These are phyloP conservation scores for Huntiella moniliformis DNA, from an alignment of 2,329 filamentous ascomycete species.

Conservation along the genomic window DNA sequence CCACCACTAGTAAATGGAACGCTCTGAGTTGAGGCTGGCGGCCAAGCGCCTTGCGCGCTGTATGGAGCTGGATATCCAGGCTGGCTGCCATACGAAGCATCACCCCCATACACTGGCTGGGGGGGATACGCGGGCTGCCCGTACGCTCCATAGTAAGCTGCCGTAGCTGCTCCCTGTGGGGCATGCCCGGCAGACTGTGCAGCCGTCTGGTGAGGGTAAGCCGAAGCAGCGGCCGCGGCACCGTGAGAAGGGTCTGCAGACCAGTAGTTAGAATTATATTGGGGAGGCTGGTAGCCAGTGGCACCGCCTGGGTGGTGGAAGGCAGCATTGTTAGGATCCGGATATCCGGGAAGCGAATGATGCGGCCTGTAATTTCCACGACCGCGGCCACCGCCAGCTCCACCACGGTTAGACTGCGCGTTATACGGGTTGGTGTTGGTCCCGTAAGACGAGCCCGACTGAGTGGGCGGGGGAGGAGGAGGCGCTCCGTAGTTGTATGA, in stretches of 20 bases:
- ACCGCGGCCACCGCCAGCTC: slow-evolving; percentile 12
- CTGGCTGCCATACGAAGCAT: slow-evolving; percentile 18
- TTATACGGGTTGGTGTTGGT: slow-evolving; percentile 19
- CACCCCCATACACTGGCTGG: slow-evolving; percentile 25
- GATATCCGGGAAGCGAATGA: slow-evolving; percentile 20
- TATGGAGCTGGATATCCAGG: slow-evolving; percentile 20
- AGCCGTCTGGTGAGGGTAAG: slow-evolving; percentile 6
- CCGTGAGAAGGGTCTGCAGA: slow-evolving; percentile 5
- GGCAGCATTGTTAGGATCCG: slow-evolving; percentile 23
- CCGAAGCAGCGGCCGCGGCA: slow-evolving; percentile 5
- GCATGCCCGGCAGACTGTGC: neutral
- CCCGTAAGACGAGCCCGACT: slow-evolving; percentile 26
- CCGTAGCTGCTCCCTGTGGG: slow-evolving; percentile 2
- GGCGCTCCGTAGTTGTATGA: slow-evolving; percentile 37
- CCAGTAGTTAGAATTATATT: slow-evolving; percentile 24
- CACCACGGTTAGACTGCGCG: slow-evolving; percentile 14
- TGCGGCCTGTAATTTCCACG: slow-evolving; percentile 13
- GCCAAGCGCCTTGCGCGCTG: slow-evolving; percentile 19
- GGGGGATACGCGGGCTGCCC: slow-evolving; percentile 22
- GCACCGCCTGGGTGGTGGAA: slow-evolving; percentile 31
- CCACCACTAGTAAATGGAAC: slow-evolving; percentile 11
- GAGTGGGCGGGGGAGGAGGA: slow-evolving; percentile 27
- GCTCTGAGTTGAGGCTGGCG: slow-evolving; percentile 19
- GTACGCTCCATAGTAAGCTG: slow-evolving; percentile 9
- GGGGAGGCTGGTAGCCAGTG: slow-evolving; percentile 37